Evolutionary conservation across 2,329 filamentous ascomycete species (phyloP), one percentile per base, ranked within the genome.

Genomic region (Diaporthe capsici): DNA sequence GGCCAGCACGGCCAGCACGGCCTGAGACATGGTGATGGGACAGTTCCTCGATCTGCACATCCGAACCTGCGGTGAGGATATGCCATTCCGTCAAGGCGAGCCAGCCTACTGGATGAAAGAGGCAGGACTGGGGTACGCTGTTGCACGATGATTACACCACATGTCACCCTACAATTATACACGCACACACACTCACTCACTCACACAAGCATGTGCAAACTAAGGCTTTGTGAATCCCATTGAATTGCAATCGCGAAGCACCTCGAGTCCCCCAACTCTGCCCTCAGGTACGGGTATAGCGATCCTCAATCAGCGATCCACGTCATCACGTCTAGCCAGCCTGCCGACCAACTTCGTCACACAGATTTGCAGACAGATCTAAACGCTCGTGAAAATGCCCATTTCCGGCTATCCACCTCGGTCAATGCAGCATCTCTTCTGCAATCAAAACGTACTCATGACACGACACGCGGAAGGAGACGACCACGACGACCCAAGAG

Each of bases 251-350:
- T 91, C 86, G 88, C 89, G 88, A 89, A 89, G 86, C 86, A 89
- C 82, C 82, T 83, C 86, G 72, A 71, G 68, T 70, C 57, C 74
- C 65, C 60, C 34, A 65, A 47, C 51, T 87, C 86, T 87, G 87
- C 86, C 87, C 83, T 84, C 81, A 87, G 87, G 87, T 90, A 90
- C 90, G 87, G 71, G 70, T 53, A 76, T 87, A 90, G 89, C 89
- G 87, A 89, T 91, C 88, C 88, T 90, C 89, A 90, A 90, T 85
- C 86, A 88, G 88, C 87, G 84, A 86, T 88, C 89, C 90, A 91
- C 89, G 87, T 91, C 89, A 88, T 92, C 89, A 85, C 86, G 86
- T 86, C 84, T 82, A 83, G 82, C 80, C 80, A 68, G 61, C 60
- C 76, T 65, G 67, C 72, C 58, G 74, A 70, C 73, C 71, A 71